A percentile compares a stretch with the other conserved stretches of the same genome.
Evolutionary conservation across 2,329 filamentous ascomycete genomes (phyloP).

Genomic region (Aspergillus pseudonomiae): DNA sequence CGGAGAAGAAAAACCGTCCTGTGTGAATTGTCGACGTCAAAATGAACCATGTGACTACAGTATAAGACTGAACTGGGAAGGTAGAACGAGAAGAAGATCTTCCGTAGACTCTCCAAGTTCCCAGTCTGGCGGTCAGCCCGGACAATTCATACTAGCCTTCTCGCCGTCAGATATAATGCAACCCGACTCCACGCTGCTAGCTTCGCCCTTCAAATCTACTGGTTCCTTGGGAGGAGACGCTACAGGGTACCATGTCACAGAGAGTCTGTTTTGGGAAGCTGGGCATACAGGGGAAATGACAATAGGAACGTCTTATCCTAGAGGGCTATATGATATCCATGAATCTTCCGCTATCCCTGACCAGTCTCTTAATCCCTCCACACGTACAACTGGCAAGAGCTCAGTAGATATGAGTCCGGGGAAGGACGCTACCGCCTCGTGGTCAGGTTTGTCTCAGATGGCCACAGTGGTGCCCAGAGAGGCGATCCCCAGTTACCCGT

Average conservation of each 20-base stretch:
- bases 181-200: conserved; percentile 8
- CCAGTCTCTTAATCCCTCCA: conserved; percentile 20
- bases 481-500: conserved; percentile 22
- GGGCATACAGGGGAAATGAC: conserved; percentile 15
- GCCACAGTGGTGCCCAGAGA: conserved; percentile 17
- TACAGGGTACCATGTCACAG: conserved; percentile 10
- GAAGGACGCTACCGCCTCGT: conserved; percentile 22
- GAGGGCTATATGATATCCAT: conserved; percentile 26
- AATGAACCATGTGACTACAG: conserved; percentile 79
- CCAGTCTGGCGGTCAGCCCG: conserved; percentile 28
- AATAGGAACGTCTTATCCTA: conserved; percentile 23
- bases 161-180: conserved; percentile 16
- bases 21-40: conserved; percentile 71
- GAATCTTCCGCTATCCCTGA: conserved; percentile 23
- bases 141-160: conserved; percentile 18
- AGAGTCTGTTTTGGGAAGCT: conserved; percentile 20
- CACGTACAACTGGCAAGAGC: conserved; percentile 20
- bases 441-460: conserved; percentile 24
- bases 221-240: conserved; percentile 9
- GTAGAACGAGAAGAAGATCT: conserved; percentile 64
- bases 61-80: conserved; percentile 80
- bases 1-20: conserved; percentile 74
- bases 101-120: conserved; percentile 41
- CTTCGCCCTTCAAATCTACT: conserved; percentile 9
- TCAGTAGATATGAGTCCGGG: conserved; percentile 26